Evolutionary conservation across 2,329 filamentous ascomycete genomes (phyloP).

Genomic region (Chaetomiaceae sp.): DNA sequence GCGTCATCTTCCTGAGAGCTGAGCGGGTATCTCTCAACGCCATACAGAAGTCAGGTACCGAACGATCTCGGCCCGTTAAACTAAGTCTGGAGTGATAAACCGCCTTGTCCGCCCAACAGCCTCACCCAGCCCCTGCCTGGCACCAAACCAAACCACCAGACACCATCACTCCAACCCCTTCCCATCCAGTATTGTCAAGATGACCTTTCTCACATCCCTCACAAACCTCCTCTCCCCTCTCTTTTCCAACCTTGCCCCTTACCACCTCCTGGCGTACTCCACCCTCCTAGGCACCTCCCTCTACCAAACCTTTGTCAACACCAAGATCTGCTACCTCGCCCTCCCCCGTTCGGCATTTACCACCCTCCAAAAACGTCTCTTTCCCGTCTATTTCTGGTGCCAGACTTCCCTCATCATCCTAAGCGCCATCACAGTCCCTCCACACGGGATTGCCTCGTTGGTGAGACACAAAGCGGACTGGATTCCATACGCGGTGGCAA

Average conservation of each 20-base stretch:
- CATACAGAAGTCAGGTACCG: too few relatives aligned
- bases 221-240: neutral
- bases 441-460: slow-evolving; percentile 30
- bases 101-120: too few relatives aligned
- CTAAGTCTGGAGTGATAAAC: too few relatives aligned
- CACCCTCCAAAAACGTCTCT: slow-evolving; percentile 38
- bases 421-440: slow-evolving; percentile 33
- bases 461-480: slow-evolving; percentile 30
- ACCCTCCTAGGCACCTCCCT: slow-evolving; percentile 32
- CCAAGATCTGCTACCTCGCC: slow-evolving; percentile 33
- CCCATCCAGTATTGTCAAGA: neutral
- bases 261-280: slow-evolving; percentile 39
- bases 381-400: slow-evolving; percentile 38
- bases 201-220: neutral
- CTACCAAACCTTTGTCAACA: slow-evolving; percentile 17
- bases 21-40: too few relatives aligned
- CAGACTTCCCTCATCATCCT: slow-evolving; percentile 35
- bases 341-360: slow-evolving; percentile 33
- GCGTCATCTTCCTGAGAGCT: too few relatives aligned
- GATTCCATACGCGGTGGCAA: slow-evolving; percentile 34
- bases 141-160: neutral
- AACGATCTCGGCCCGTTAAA: too few relatives aligned
- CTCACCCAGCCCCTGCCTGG: too few relatives aligned
- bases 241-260: slow-evolving; percentile 27
- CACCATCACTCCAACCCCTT: neutral